Percentiles rank a stretch among this genome's conserved stretches.
Conservation (phyloP, 352 stramenopile species). For the Phytophthora cajani region DNA sequence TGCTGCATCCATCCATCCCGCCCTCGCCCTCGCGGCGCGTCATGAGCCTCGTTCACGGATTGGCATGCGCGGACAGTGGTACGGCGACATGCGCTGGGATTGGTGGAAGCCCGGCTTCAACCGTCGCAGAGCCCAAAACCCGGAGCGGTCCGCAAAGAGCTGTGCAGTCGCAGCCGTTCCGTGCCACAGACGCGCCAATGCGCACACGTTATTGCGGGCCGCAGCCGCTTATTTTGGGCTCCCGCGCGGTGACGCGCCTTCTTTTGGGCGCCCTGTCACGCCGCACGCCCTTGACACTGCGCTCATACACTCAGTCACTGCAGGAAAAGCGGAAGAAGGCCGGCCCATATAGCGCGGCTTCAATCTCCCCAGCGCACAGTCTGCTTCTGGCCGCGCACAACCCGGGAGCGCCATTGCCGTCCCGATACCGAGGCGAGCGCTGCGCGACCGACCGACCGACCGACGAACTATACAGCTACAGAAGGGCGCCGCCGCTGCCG, state of each 20-base stretch:
- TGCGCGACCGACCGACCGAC: background rate
- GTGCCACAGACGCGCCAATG: too few relatives aligned
- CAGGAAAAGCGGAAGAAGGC: background rate
- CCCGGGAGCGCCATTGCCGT: background rate
- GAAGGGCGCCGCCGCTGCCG: background rate
- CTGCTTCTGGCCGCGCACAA: background rate
- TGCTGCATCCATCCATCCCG: background rate
- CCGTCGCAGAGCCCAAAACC: too few relatives aligned
- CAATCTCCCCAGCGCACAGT: background rate
- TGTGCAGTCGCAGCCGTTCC: too few relatives aligned
- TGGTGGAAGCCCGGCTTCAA: background rate
- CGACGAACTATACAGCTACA: background rate
- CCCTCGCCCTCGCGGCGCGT: background rate
- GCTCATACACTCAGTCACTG: background rate
- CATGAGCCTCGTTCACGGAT: background rate
- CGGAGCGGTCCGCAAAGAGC: too few relatives aligned
- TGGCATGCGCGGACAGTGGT: background rate
- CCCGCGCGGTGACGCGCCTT: background rate
- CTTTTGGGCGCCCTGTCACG: background rate
- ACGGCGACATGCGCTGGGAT: background rate
- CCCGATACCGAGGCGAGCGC: background rate
- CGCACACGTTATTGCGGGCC: background rate
- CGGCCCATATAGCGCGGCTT: background rate
- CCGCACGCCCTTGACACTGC: background rate
- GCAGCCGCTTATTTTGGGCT: background rate